A percentile compares a stretch with the other conserved stretches of the same genome.
These are phyloP conservation scores for Monosporozyma solicola DNA, from an alignment of 805 yeast genomes.

Conservation along the genomic window DNA sequence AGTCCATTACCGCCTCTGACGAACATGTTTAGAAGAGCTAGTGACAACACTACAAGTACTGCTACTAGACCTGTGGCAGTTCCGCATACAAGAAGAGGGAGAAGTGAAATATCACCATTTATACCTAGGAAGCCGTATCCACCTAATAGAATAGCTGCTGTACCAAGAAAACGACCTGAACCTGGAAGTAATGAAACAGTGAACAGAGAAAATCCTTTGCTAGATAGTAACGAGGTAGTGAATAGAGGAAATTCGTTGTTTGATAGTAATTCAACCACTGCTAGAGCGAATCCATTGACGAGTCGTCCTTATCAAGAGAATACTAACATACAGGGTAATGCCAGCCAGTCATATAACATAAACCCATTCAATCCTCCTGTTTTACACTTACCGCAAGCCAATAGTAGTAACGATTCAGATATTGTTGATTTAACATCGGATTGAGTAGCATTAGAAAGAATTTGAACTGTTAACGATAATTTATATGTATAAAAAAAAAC, in stretches of 20 bases:
- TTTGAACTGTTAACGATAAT: background rate
- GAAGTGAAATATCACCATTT: conserved; percentile 20
- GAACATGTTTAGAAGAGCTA: background rate
- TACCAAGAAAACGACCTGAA: conserved; percentile 24
- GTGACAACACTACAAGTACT: background rate
- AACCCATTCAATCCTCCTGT: background rate
- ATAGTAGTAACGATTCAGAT: conserved; percentile 3
- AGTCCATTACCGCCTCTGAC: background rate
- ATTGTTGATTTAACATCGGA: conserved; percentile 12
- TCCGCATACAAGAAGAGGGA: conserved; percentile 4
- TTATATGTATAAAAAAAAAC: background rate
- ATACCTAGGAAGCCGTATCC: conserved; percentile 26
- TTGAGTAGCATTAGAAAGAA: conserved; percentile 30
- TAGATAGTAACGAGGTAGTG: background rate
- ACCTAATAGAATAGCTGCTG: conserved; percentile 3
- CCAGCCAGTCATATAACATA: background rate
- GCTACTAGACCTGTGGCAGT: background rate
- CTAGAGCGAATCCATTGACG: conserved; percentile 1
- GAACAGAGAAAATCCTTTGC: background rate
- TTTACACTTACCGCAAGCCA: background rate
- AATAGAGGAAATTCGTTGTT: background rate
- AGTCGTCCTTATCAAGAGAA: background rate
- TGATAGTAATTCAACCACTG: background rate
- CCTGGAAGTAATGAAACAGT: background rate
- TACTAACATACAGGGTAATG: background rate